phyloP scores from a whole-genome alignment of 306 rosid species.

The Trifolium repens region DNA sequence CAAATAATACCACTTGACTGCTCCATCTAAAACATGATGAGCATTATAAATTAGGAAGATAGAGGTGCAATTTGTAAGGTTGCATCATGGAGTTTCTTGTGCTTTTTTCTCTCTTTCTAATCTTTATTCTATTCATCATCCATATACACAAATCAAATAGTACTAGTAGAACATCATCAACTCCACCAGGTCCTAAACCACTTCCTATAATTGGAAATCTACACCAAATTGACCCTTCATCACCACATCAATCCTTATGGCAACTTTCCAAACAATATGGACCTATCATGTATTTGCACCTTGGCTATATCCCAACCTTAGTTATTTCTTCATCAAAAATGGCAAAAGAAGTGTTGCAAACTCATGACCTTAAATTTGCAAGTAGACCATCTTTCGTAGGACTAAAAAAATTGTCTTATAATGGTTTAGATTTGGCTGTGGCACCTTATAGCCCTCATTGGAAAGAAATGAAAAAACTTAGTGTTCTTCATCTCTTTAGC shows the following conservation, averaged over 20 bases:
- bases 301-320: conserved; percentile 40
- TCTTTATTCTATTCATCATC: conserved; percentile 26
- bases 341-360: conserved; percentile 46
- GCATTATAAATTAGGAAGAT: no score
- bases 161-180: neutral
- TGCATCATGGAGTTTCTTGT: neutral
- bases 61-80: no score
- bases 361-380: conserved; percentile 51
- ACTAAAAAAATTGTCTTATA: conserved; percentile 45
- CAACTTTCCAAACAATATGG: conserved; percentile 55
- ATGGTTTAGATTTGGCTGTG: conserved; percentile 50
- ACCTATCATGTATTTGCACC: conserved; percentile 55
- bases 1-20: no score
- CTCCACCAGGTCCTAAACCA: conserved; percentile 57
- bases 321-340: conserved; percentile 44
- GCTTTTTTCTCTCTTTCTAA: neutral
- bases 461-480: conserved; percentile 54
- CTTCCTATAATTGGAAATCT: conserved; percentile 70
- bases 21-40: no score
- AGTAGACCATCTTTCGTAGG: conserved; percentile 46
- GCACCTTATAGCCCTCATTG: conserved; percentile 54
- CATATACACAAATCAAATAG: neutral
- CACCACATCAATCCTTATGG: conserved; percentile 43
- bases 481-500: conserved; percentile 50
- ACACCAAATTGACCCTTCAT: conserved; percentile 48